Base-by-base conservation (phyloP, 164 flowering plant genomes). In the Kingdonia uniflora region DNA sequence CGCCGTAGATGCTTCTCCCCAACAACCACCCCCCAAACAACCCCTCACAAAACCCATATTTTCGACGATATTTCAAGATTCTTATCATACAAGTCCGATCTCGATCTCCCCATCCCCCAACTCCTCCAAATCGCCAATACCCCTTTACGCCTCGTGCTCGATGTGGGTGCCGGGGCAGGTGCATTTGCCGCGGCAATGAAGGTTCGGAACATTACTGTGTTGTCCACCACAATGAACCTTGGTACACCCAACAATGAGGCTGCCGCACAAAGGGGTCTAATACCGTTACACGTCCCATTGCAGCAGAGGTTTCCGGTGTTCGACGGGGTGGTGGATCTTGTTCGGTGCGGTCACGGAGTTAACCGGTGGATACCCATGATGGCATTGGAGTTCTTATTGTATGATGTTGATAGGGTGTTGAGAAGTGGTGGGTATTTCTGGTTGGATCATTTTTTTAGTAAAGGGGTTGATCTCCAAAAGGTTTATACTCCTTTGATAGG, bases 241-340 rank as follows among this genome's bases (percentile, higher is more conserved):
- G 87, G 80, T 3, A 89, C 77, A 1, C 94, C 91, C 3, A 75
- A 74, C 55, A 88, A 55, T 57, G 96, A 92, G 71, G 81, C 66
- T 1, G 78, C 63, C 57, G 95, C 98, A 1, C n/a, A 77, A 48
- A 63, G 96, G 56, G 98, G 96, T 1, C 43, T 85, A 46, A 72
- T 88, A 49, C 88, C 96, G 0, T 52, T 92, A 17, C 98, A 92
- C 64, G 76, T 70, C 52, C 96, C 98, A 12, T 55, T 92, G 63
- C 96, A 92, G 78, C 98, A 88, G 82, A 61, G 98, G 65, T 49
- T 92, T 52, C 96, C 96, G 7, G 66, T 88, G 42, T 85, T 85
- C 33, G 96, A 92, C 49, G 95, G 94, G 59, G 77, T 68, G 21
- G 45, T 84, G 58, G 98, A 92, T 73, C 74, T 92, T 49, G 95